These are phyloP conservation scores for Trichophyton simii DNA, from an alignment of 2,329 filamentous ascomycete species.

Conservation along the genomic window DNA sequence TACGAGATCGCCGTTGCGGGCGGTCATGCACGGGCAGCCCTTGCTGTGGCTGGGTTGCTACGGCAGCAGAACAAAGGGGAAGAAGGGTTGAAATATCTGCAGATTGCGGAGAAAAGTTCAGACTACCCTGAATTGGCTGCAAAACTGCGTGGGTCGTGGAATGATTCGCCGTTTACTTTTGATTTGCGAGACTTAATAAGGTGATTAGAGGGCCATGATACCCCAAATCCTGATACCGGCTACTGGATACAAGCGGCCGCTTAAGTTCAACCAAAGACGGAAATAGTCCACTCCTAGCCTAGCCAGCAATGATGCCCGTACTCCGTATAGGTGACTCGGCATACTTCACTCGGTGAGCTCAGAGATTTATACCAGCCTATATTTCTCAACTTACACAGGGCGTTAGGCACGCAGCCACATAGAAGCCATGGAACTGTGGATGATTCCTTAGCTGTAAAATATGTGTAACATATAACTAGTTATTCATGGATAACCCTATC, in stretches of 20 bases:
- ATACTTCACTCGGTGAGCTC: not conserved
- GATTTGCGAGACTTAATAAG: conserved; percentile 1
- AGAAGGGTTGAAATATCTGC: conserved; percentile 13
- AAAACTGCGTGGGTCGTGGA: conserved; percentile 52
- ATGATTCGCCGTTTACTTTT: conserved; percentile 15
- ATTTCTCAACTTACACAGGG: not conserved
- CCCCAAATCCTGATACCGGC: not conserved
- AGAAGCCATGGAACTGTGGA: not conserved
- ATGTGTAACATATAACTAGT: not conserved
- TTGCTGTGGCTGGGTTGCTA: conserved; percentile 21
- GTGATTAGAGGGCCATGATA: not conserved
- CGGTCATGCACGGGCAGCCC: conserved; percentile 15
- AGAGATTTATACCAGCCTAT: not conserved
- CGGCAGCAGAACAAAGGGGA: conserved; percentile 18
- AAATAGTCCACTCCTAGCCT: not conserved
- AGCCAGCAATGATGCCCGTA: not conserved
- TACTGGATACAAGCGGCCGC: not conserved
- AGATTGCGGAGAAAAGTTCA: conserved; percentile 10
- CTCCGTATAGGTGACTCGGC: not conserved
- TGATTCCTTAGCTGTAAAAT: not conserved
- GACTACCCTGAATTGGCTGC: conserved; percentile 39
- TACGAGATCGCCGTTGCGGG: conserved; percentile 20
- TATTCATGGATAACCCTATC: not conserved
- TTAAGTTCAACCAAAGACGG: not conserved
- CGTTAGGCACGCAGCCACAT: not conserved